Base-by-base conservation (phyloP, 225 moss, liverwort and hornwort genomes). In the Thuidium tamariscinum region DNA sequence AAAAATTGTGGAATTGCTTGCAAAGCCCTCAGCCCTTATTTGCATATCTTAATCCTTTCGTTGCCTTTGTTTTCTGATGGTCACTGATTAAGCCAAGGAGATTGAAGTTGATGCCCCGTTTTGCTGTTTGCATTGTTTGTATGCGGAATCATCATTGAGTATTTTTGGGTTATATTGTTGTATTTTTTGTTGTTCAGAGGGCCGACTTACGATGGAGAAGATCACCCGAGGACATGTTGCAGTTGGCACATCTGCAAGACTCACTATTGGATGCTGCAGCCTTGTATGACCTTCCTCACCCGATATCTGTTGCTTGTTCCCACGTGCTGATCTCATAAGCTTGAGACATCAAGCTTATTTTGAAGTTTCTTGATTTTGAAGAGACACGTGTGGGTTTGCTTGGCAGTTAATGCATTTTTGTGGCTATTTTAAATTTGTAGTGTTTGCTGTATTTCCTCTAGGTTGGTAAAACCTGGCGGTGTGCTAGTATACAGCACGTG, bases 121-220 rank as follows among this genome's bases (percentile, higher is more conserved):
- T 54, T 74, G 26, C 37, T 87, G 66, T 44, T 82, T 19, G 34
- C 70, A 63, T 65, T 42, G 55, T 57, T 81, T 21, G 80, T 39
- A 76, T 69, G 48, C 37, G 56, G 48, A 69, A 77, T 69, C 11
- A 78, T 77, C 10, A 7, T 67, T 83, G 55, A 49, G 18, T 30
- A 54, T 32, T 27, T 65, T 55, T 39, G 6, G 26, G 14, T 52
- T 75, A n/a, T 41, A 70, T 30, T 64, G 39, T 39, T 77, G 67
- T n/a, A 79, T 66, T 85, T 37, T 90, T 62, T 71, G 79, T 89
- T 77, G 37, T 59, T 54, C 91, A 95, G 95, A 94, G 95, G 65
- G 95, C 95, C 86, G 95, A 95, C 82, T 90, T 95, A 54, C 89
- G 95, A 77, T 95, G 95, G 95, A 94, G 93, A 83, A 93, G 95